Percentiles rank a stretch among this genome's conserved stretches.
Evolutionary conservation across 164 flowering plant genomes (phyloP).

Genomic region (Nymphaea thermarum): DNA sequence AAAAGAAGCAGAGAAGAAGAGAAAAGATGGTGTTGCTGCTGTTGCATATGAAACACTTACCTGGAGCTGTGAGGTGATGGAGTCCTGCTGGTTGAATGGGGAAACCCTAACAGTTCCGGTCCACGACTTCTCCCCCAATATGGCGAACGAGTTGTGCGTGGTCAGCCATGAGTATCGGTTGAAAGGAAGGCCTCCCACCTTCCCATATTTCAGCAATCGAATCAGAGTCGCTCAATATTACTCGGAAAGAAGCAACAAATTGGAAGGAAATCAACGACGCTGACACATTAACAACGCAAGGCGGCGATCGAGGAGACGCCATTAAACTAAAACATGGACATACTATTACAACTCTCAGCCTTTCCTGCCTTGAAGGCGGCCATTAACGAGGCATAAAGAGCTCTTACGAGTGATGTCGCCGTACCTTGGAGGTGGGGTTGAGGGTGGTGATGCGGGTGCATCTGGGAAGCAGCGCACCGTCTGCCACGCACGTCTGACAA

Average conservation of each 20-base stretch:
- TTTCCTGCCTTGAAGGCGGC: not conserved
- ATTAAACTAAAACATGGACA: slow-evolving; percentile 1
- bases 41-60: slow-evolving; percentile 21
- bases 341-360: not conserved
- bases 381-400: slow-evolving; percentile 27
- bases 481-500: slow-evolving; percentile 67
- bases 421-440: slow-evolving; percentile 37
- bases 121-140: slow-evolving; percentile 35
- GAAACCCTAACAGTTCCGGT: slow-evolving; percentile 48
- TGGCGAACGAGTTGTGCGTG: slow-evolving; percentile 81
- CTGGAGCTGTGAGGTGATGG: slow-evolving; percentile 63
- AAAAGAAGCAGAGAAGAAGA: slow-evolving; percentile 1
- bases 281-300: too few species aligned
- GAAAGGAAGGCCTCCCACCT: slow-evolving; percentile 72
- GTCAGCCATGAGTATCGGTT: slow-evolving; percentile 84
- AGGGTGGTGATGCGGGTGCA: slow-evolving; percentile 65
- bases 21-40: not conserved
- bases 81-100: slow-evolving; percentile 70
- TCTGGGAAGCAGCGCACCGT: slow-evolving; percentile 49
- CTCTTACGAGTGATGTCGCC: slow-evolving; percentile 45
- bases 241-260: too few species aligned
- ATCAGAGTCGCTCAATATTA: too few species aligned
- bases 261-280: too few species aligned
- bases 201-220: too few species aligned
- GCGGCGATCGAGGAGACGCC: too few species aligned